Conservation (phyloP, 345 rosid genomes). For the Salix caprea region DNA sequence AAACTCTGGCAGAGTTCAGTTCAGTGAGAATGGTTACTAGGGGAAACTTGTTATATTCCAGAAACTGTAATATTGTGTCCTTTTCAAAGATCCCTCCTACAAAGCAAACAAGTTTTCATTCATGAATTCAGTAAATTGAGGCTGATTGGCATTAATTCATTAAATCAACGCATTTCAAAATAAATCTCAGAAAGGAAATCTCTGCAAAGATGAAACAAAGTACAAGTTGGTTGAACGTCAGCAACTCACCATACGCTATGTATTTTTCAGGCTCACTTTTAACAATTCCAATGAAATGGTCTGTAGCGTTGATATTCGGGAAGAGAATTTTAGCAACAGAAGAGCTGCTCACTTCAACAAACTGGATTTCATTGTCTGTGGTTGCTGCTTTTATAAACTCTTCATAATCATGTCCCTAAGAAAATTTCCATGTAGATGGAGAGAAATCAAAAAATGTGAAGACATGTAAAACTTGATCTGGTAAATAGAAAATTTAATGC, state of each 20-base stretch:
- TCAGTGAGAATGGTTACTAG: constrained; percentile 70
- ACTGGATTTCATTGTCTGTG: constrained; percentile 65
- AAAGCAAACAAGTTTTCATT: constrained; percentile 16
- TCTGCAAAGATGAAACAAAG: neutral
- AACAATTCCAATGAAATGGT: constrained; percentile 61
- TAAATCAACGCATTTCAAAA: neutral
- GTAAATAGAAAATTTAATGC: neutral
- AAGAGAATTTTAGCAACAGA: constrained; percentile 52
- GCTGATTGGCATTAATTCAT: neutral
- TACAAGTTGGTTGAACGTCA: neutral
- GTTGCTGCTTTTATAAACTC: constrained; percentile 71
- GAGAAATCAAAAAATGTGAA: neutral
- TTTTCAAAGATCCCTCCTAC: constrained; percentile 58
- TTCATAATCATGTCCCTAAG: constrained; percentile 55
- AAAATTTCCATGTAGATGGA: constrained; percentile 2
- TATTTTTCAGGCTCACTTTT: constrained; percentile 77
- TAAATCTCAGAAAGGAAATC: neutral
- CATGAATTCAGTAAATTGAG: constrained; percentile 6
- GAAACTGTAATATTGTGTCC: constrained; percentile 57
- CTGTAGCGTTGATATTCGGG: constrained; percentile 39
- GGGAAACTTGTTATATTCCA: constrained; percentile 73
- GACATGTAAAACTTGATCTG: neutral
- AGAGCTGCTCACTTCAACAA: constrained; percentile 46
- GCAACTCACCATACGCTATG: constrained; percentile 58
- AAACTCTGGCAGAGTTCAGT: constrained; percentile 60